Base-by-base conservation (phyloP, 2,329 filamentous ascomycete genomes). In the Aspergillus calidoustus region DNA sequence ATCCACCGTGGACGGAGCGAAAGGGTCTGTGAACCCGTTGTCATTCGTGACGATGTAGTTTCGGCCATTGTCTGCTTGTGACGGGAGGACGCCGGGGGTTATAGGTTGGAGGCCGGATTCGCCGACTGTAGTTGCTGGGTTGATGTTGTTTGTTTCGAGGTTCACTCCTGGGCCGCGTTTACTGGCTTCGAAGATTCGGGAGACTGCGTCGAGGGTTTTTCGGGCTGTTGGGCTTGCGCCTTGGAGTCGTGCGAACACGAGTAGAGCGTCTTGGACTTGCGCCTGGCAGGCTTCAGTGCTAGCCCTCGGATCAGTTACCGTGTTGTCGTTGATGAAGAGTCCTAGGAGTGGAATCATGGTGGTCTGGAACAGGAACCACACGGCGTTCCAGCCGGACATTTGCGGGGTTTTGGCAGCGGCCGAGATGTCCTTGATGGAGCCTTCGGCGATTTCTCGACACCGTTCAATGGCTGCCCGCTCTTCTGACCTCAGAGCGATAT, bases 351-450 rank as follows among this genome's bases (percentile, higher is more conserved):
- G 91, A 8, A 93, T 87, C 88, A 93, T 91, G 65, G 87, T 87
- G 0, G 91, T 90, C 74, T 93, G 91, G 77, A 92, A 93, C 62
- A 91, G 84, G 76, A 92, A 89, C 90, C 90, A 93, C 2, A 91
- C 90, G 0, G 89, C 91, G 72, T 92, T 91, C 91, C 90, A 93
- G 8, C 90, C 90, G 0, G 87, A 87, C 79, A 93, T 91, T 71
- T 92, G 87, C 71, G 91, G 91, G 50, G 87, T 85, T 50, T 86
- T 85, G 79, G 89, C 92, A 64, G 90, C 89, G 23, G 82, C 80
- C 11, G 87, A 84, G 64, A 93, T 91, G 62, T 92, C 89, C 61
- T 88, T 84, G 64, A 93, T 91, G 0, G 89, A 89, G 65, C 88
- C 84, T 64, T 86, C 86, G 8, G 91, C 90, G 1, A 92, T 83